Base-by-base conservation (phyloP, 2,329 filamentous ascomycete genomes). In the Dothistroma septosporum region DNA sequence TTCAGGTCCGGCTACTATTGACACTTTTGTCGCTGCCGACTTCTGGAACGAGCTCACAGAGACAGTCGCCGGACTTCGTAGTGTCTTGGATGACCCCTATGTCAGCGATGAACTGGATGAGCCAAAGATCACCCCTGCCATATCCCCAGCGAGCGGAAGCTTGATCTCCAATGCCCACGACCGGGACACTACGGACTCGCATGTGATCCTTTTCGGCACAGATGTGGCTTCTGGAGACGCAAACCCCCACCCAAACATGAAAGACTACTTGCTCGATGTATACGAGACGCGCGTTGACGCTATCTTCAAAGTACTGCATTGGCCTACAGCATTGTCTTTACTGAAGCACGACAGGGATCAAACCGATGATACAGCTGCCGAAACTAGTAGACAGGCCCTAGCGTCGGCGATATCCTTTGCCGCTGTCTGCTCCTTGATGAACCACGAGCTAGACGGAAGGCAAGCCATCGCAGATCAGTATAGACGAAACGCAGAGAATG, bases 281-380 rank as follows among this genome's bases (percentile, higher is more conserved):
- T 63, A 60, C 49, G 19, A 52, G 11, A 22, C 60, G 10, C 55
- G 61, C 12, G 58, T 63, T n/a, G 61, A 63, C 28, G 14, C 49
- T 21, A 50, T 61, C 10, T 61, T 63, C 61, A 60, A 60, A 46
- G 48, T 55, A 2, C 32, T 63, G 5, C 61, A 63, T 33, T 63
- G 58, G 61, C 61, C 61, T 1, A 48, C 58, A 31, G 55, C 55
- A 3, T 24, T 32, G 19, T 9, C n/a, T 24, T 46, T 14, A 32
- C 16, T 16, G n/a, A 28, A 19, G 32, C 14, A 46, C 22, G 35
- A 7, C 14, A 16, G 58, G n/a, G 9, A 16, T n/a, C n/a, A n/a
- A 4, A 28, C 24, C 24, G 50, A 53, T 24, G n/a, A 3, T 5
- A 4, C 44, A 10, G 44, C 10, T 48, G 24, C 33, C n/a, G 24